Evolutionary conservation across 2,329 filamentous ascomycete species (phyloP).

Genomic region (Diplocarpon mali): DNA sequence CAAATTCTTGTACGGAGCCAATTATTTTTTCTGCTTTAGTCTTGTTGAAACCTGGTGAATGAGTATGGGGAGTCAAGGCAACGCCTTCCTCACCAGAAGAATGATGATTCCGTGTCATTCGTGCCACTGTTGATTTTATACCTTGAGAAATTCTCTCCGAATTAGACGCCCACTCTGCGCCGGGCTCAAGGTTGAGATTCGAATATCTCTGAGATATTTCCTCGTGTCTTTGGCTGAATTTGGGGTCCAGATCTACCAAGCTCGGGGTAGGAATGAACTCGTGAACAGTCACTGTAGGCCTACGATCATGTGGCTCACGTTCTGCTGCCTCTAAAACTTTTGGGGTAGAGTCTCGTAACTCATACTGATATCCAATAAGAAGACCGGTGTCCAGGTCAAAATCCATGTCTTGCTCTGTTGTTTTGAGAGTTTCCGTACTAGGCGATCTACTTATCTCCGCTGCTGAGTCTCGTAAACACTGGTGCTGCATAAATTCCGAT

Average conservation of each 20-base stretch:
- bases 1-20: not conserved
- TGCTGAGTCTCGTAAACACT: no score
- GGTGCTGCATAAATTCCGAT: no score
- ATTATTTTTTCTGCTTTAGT: not conserved
- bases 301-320: not conserved
- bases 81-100: not conserved
- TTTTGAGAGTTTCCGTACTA: not conserved
- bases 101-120: conserved; percentile 18
- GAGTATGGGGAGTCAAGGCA: not conserved
- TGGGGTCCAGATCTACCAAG: conserved; percentile 7
- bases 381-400: not conserved
- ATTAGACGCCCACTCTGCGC: not conserved
- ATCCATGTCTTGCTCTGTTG: no score
- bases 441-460: no score
- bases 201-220: conserved; percentile 6
- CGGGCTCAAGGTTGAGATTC: not conserved
- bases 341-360: not conserved
- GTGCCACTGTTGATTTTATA: conserved; percentile 15
- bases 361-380: not conserved
- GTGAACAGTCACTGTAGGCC: not conserved
- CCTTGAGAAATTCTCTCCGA: conserved; percentile 6
- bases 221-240: conserved; percentile 5
- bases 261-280: not conserved
- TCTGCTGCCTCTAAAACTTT: not conserved
- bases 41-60: not conserved